Percentiles rank a stretch among this genome's conserved stretches.
Conservation (phyloP, 2,329 filamentous ascomycete genomes). For the Diaporthe ilicicola region DNA sequence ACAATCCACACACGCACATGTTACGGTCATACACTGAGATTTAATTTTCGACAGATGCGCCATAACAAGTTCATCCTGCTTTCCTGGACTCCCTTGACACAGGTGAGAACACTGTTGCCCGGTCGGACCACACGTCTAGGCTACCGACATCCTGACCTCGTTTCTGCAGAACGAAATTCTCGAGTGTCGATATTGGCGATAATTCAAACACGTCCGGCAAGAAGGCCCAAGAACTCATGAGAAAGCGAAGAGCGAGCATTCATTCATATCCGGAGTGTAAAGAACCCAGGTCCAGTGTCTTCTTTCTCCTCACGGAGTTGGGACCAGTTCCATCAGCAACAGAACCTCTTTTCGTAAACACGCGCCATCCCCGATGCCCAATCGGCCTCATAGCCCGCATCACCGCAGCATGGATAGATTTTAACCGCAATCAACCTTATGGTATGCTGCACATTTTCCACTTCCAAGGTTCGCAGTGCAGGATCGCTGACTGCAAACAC, state of each 20-base stretch:
- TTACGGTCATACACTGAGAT: not conserved
- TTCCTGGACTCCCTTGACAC: constrained; percentile 3
- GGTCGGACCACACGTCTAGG: not conserved
- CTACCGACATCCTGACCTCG: not conserved
- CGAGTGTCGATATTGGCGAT: constrained; percentile 23
- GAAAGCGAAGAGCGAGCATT: not conserved
- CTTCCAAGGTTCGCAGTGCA: no score
- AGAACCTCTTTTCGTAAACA: not conserved
- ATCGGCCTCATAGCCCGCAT: not conserved
- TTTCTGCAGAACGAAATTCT: constrained; percentile 11
- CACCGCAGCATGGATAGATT: not conserved
- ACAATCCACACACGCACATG: not conserved
- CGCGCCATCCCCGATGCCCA: not conserved
- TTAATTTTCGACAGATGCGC: constrained; percentile 22
- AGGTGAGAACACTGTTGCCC: not conserved
- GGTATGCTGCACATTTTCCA: not conserved
- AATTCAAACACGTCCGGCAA: not conserved
- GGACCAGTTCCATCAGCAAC: not conserved
- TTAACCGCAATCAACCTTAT: not conserved
- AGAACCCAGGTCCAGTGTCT: not conserved
- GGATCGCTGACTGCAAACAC: no score
- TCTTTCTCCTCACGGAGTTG: not conserved
- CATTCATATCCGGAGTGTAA: not conserved
- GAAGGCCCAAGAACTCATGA: not conserved
- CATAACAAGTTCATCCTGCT: constrained; percentile 25